Percentiles rank a stretch among this genome's conserved stretches.
phyloP scores from a whole-genome alignment of 345 rosid genomes.

The Arabis hirsuta region DNA sequence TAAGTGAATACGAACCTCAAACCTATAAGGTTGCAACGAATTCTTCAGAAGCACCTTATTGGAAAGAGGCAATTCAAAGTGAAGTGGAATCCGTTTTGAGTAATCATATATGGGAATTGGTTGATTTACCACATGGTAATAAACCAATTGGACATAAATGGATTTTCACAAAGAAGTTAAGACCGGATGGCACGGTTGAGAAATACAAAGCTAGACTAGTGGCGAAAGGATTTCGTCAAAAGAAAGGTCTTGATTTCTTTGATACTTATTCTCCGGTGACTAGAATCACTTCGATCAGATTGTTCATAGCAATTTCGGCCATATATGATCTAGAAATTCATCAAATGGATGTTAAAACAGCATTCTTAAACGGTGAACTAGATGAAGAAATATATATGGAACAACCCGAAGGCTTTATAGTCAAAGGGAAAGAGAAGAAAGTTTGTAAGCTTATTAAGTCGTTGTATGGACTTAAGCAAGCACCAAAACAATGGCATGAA shows the following conservation, averaged over 20 bases:
- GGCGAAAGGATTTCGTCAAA: not conserved
- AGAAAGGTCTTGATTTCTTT: no score
- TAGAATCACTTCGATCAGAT: not conserved
- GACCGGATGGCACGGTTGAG: not conserved
- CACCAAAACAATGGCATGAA: constrained; percentile 1
- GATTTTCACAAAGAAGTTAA: not conserved
- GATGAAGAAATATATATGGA: constrained; percentile 5
- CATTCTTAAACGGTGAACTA: no score
- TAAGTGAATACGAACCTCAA: not conserved
- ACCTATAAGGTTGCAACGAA: not conserved
- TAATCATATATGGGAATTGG: not conserved
- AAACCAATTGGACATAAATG: not conserved
- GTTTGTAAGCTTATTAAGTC: not conserved
- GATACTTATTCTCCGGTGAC: no score
- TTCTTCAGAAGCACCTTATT: not conserved
- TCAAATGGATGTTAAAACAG: constrained; percentile 15
- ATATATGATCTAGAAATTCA: constrained; percentile 13
- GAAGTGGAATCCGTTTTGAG: not conserved
- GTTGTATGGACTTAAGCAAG: not conserved
- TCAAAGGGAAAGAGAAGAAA: not conserved
- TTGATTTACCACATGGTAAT: not conserved
- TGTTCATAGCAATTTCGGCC: not conserved
- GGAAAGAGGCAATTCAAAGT: not conserved
- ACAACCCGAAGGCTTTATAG: constrained; percentile 5
- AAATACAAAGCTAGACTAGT: constrained; percentile 4